phyloP scores from a whole-genome alignment of 176 grass and related monocot species.

The Tillandsia fasciculata region DNA sequence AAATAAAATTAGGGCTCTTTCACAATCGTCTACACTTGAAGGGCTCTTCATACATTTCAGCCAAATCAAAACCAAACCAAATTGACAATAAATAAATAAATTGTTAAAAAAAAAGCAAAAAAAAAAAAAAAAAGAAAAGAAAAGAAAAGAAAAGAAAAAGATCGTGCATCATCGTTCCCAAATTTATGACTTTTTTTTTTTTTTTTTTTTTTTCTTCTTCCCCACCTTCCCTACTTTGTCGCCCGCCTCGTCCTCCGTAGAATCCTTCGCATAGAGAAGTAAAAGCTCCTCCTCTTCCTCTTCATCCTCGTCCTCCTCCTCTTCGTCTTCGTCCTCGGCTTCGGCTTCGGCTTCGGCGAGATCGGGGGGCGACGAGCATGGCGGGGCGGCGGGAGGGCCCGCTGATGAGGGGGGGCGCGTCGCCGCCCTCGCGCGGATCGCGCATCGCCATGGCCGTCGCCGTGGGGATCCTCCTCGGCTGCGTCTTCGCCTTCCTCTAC shows the following conservation, averaged over 20 bases:
- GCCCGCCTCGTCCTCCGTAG: background rate
- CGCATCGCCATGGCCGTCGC: conserved; percentile 63
- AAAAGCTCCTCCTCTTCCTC: background rate
- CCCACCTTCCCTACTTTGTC: background rate
- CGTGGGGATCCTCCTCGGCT: conserved; percentile 65
- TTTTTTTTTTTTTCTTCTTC: background rate
- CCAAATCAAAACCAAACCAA: no score
- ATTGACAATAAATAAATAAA: no score
- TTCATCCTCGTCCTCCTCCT: background rate
- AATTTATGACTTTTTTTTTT: background rate
- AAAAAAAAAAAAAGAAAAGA: background rate
- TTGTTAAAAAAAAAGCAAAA: no score
- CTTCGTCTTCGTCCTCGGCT: background rate
- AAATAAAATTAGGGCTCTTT: no score
- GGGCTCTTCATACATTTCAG: no score
- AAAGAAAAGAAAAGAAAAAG: background rate
- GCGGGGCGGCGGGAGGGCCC: conserved; percentile 58
- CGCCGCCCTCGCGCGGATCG: conserved; percentile 56
- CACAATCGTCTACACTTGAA: no score
- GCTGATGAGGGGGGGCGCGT: conserved; percentile 47
- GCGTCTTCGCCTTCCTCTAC: conserved; percentile 77
- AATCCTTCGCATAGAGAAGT: background rate
- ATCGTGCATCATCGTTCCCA: background rate
- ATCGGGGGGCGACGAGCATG: conserved; percentile 30
- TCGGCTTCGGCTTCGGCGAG: conserved; percentile 1